These are phyloP conservation scores for Phytomonas sp. DNA, from an alignment of 208 protist genomes.

Conservation along the genomic window DNA sequence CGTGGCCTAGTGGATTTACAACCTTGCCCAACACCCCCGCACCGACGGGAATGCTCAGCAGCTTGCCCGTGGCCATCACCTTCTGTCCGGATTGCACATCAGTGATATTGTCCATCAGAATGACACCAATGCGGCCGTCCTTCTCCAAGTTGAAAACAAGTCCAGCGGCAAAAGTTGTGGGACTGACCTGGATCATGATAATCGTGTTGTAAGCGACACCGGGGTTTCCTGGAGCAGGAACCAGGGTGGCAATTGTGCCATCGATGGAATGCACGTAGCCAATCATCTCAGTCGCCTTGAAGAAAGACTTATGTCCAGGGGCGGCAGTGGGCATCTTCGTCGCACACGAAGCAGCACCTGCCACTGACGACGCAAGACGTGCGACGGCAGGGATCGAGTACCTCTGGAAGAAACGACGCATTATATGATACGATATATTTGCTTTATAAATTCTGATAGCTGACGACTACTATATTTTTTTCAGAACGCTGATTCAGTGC, in stretches of 20 bases:
- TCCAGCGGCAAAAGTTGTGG: conserved; percentile 63
- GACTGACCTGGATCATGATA: conserved; percentile 78
- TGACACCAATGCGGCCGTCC: conserved; percentile 81
- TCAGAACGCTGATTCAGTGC: no score
- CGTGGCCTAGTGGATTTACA: conserved; percentile 76
- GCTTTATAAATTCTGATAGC: no score
- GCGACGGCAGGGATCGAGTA: conserved; percentile 25
- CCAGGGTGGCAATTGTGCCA: conserved; percentile 78
- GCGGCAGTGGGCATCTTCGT: conserved; percentile 16
- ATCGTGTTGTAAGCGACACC: conserved; percentile 83
- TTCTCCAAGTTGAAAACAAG: conserved; percentile 84
- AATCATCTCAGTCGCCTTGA: conserved; percentile 82
- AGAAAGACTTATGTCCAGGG: conserved; percentile 66
- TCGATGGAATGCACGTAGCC: conserved; percentile 85
- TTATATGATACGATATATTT: conserved; percentile 8
- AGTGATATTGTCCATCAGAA: conserved; percentile 84
- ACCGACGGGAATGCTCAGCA: conserved; percentile 79
- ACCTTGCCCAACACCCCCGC: conserved; percentile 80
- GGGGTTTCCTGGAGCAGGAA: conserved; percentile 64
- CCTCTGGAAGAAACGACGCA: conserved; percentile 57
- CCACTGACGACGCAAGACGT: conserved; percentile 31
- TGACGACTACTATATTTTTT: conserved; percentile 5
- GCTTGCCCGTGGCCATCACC: conserved; percentile 78
- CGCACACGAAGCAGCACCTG: conserved; percentile 17
- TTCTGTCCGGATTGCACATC: conserved; percentile 82